Percentiles rank a stretch among this genome's conserved stretches.
Evolutionary conservation across 768 basidiomycete genomes (phyloP).

Genomic region (Antrodiella citrinella): DNA sequence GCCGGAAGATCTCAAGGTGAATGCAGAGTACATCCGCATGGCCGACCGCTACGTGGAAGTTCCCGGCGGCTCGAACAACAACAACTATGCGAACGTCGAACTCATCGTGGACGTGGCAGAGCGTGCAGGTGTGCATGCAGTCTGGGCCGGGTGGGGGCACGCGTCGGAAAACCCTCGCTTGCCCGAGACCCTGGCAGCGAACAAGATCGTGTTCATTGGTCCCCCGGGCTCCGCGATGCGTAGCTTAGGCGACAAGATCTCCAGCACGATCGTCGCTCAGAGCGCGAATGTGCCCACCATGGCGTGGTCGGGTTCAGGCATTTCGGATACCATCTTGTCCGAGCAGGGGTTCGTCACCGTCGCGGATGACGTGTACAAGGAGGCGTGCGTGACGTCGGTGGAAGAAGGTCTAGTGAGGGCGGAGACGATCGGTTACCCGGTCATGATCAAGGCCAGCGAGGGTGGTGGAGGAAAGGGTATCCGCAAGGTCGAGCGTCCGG

Average conservation of each 20-base stretch:
- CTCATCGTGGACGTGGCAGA: conserved; percentile 98
- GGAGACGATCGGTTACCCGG: conserved; percentile 87
- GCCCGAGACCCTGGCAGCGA: conserved; percentile 85
- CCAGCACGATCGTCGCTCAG: conserved; percentile 98
- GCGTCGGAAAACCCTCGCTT: conserved; percentile 97
- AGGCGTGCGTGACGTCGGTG: conserved; percentile 82
- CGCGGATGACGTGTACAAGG: conserved; percentile 80
- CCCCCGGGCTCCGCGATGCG: conserved; percentile 99
- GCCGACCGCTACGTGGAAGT: conserved; percentile 99
- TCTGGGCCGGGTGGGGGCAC: conserved; percentile 99
- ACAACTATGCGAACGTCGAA: conserved; percentile 99
- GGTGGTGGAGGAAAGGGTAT: conserved; percentile 99
- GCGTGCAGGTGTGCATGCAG: conserved; percentile 94
- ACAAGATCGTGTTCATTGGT: conserved; percentile 98
- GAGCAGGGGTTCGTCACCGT: conserved; percentile 89
- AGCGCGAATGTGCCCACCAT: conserved; percentile 94
- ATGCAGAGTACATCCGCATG: conserved; percentile 99
- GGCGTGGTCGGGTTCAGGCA: conserved; percentile 97
- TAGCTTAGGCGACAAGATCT: conserved; percentile 98
- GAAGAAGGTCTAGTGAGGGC: conserved; percentile 82
- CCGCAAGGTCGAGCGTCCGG: conserved; percentile 80
- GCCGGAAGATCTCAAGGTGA: conserved; percentile 96
- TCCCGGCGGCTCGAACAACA: conserved; percentile 96
- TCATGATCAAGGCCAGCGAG: conserved; percentile 99
- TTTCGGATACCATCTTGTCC: conserved; percentile 78